Conservation (phyloP, 2,329 filamentous ascomycete species). For the Blastomyces silverae region DNA sequence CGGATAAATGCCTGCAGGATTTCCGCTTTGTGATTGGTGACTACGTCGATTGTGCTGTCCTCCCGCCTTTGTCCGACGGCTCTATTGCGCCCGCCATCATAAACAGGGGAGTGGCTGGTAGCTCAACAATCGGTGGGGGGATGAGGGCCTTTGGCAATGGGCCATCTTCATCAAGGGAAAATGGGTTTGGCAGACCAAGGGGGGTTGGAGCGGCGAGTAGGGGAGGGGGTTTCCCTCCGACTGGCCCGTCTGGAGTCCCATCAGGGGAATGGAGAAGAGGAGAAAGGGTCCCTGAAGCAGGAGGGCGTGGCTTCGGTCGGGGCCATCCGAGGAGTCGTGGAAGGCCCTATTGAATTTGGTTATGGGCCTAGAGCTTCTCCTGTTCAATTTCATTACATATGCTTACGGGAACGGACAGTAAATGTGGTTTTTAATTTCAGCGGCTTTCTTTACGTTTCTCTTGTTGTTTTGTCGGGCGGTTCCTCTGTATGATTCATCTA, state of each 20-base stretch:
- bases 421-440: neutral
- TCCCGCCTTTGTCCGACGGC: constrained; percentile 68
- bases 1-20: constrained; percentile 67
- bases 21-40: constrained; percentile 82
- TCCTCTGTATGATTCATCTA: neutral
- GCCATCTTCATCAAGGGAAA: constrained; percentile 34
- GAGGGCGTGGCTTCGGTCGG: constrained; percentile 36
- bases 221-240: constrained; percentile 35
- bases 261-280: constrained; percentile 46
- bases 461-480: neutral
- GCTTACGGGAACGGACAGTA: neutral
- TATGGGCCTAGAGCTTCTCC: neutral
- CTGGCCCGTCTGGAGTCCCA: constrained; percentile 37
- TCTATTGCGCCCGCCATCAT: constrained; percentile 59
- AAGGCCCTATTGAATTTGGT: constrained; percentile 31
- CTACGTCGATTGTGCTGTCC: constrained; percentile 74
- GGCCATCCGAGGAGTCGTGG: constrained; percentile 36
- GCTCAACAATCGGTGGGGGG: constrained; percentile 36
- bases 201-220: constrained; percentile 38
- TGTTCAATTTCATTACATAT: neutral
- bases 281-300: constrained; percentile 40
- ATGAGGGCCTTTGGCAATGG: constrained; percentile 34
- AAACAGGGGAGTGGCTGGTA: constrained; percentile 44
- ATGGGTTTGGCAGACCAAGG: constrained; percentile 40
- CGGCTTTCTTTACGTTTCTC: neutral